Evolutionary conservation across 208 protist species (phyloP).

Genomic region (Leishmania guyanensis): DNA sequence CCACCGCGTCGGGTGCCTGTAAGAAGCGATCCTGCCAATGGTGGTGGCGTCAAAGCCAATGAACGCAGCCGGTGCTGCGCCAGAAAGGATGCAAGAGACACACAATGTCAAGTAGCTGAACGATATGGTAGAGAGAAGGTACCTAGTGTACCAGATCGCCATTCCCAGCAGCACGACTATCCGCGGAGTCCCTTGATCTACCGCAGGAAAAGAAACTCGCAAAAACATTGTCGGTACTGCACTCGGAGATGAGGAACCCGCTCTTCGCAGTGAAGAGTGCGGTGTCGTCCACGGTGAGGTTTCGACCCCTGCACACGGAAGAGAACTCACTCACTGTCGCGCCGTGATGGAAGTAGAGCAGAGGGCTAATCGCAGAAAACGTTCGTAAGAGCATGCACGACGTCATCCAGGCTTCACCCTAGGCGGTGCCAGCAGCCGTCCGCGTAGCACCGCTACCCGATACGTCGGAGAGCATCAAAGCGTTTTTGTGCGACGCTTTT

Average conservation of each 20-base stretch:
- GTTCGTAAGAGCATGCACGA: slow-evolving; percentile 38
- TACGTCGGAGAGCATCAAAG: neutral
- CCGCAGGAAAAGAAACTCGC: slow-evolving; percentile 54
- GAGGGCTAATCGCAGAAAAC: slow-evolving; percentile 76
- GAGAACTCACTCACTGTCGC: slow-evolving; percentile 52
- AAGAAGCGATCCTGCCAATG: slow-evolving; percentile 82
- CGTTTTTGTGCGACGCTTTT: neutral
- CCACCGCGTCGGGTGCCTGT: slow-evolving; percentile 61
- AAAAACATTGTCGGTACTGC: slow-evolving; percentile 84
- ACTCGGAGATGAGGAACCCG: slow-evolving; percentile 71
- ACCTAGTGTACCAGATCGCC: slow-evolving; percentile 56
- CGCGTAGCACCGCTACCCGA: neutral
- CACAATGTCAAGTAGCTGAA: slow-evolving; percentile 58
- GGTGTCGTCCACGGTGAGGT: slow-evolving; percentile 14
- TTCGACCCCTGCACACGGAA: slow-evolving; percentile 40
- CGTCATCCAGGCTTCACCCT: neutral
- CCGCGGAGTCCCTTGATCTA: slow-evolving; percentile 28
- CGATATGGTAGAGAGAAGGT: slow-evolving; percentile 48
- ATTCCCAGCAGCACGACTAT: slow-evolving; percentile 63
- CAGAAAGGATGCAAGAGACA: slow-evolving; percentile 56
- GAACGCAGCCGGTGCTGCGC: slow-evolving; percentile 85
- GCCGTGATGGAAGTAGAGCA: slow-evolving; percentile 87
- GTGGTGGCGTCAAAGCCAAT: slow-evolving; percentile 80
- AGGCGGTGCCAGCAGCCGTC: neutral
- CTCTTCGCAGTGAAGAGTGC: slow-evolving; percentile 49